phyloP scores from a whole-genome alignment of 768 basidiomycete genomes.

The Astraeus odoratus region DNA sequence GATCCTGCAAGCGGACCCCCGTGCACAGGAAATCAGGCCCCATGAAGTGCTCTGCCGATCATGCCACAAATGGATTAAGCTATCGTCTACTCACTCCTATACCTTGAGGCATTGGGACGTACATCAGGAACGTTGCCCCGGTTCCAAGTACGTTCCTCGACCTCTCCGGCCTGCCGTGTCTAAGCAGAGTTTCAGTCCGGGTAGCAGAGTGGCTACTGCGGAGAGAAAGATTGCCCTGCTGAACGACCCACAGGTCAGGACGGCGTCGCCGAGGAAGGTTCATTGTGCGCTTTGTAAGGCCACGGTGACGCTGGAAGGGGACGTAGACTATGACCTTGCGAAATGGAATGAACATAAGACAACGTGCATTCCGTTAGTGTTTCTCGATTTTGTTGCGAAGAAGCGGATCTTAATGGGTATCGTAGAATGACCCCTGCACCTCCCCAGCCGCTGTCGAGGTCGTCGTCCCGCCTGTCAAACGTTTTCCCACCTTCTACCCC shows the following conservation, averaged over 20 bases:
- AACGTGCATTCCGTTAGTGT: constrained; percentile 36
- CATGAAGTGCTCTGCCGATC: constrained; percentile 50
- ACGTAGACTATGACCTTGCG: constrained; percentile 51
- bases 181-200: constrained; percentile 35
- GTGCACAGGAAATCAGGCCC: constrained; percentile 42
- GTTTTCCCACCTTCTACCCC: constrained; percentile 14
- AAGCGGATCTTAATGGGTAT: constrained; percentile 3
- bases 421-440: constrained; percentile 11
- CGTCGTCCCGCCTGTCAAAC: constrained; percentile 10
- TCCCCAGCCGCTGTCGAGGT: constrained; percentile 16
- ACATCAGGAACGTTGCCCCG: constrained; percentile 45
- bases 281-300: constrained; percentile 46
- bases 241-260: constrained; percentile 56
- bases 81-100: constrained; percentile 38
- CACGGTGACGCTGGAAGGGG: constrained; percentile 39
- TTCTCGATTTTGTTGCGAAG: neutral
- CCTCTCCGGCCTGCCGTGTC: constrained; percentile 12
- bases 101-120: constrained; percentile 43
- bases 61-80: constrained; percentile 58
- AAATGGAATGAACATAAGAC: constrained; percentile 61
- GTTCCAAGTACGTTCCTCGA: constrained; percentile 29
- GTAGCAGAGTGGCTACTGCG: constrained; percentile 52
- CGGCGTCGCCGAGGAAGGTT: constrained; percentile 38
- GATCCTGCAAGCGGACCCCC: constrained; percentile 47
- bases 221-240: constrained; percentile 56